Evolutionary conservation across 139 green algal species (phyloP), one percentile per base, ranked within the genome.

Genomic region (Nannochloris sp.): DNA sequence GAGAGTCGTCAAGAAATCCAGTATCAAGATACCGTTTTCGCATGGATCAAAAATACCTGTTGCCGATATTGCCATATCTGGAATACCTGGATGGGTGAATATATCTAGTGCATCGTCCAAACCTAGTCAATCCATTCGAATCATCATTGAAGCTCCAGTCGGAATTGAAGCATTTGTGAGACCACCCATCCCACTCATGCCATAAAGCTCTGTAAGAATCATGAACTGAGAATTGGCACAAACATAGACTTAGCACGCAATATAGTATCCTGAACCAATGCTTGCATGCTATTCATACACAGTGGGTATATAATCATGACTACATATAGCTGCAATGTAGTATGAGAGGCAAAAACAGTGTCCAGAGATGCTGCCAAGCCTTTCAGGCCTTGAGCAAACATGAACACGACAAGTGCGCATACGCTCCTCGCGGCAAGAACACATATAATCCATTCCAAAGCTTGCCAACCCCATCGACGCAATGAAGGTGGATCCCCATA

Each of bases 131-230:
- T 28, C 17, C 23, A 33, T 45, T 46, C 11, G 6, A 48, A 3
- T 65, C 20, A 28, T 28, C 16, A 20, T 63, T 28, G 95, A 84
- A 77, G 78, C 69, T 11, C 87, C 88, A 1, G 61, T 69, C 1
- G 91, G 91, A 1, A 74, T 97, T 8, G 88, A 97, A 73, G 87
- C 92, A 56, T 95, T 92, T 69, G 46, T 86, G 40, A 69, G 91
- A 12, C 75, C 81, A n/a, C 78, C 86, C 4, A 59, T 96, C 67
- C 91, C 91, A 1, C 25, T 74, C 6, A 40, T 55, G n/a, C 55
- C 14, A 59, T 40, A 13, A 40, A 4, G 1, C 33, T 40, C 33
- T 40, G 33, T 40, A 40, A 40, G 6, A 43, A 56, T 44, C 30
- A 56, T 0, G 16, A 43, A 46, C 17, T 56, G 10, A 46, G 0